phyloP scores from a whole-genome alignment of 2,329 filamentous ascomycete genomes.

The Davidsoniella eucalypti region DNA sequence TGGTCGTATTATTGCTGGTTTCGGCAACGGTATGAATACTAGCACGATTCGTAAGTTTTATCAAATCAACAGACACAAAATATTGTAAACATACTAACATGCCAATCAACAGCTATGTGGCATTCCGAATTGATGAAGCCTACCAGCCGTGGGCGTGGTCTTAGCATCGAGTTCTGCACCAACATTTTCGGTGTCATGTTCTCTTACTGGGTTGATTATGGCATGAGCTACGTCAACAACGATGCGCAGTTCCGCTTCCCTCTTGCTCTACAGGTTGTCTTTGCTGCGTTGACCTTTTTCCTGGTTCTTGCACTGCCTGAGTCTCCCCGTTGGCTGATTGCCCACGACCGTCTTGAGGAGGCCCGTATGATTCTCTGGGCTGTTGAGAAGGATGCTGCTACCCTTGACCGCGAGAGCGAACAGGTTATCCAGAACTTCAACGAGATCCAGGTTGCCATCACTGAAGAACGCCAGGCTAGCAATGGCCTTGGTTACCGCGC shows the following conservation, averaged over 20 bases:
- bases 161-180: constrained; percentile 35
- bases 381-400: constrained; percentile 35
- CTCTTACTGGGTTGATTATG: constrained; percentile 26
- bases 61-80: no score
- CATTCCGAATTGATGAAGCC: constrained; percentile 36
- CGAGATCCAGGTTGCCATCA: constrained; percentile 40
- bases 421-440: constrained; percentile 41
- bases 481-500: constrained; percentile 29
- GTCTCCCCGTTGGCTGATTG: constrained; percentile 32
- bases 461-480: constrained; percentile 35
- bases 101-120: constrained; percentile 43
- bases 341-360: constrained; percentile 30
- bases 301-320: constrained; percentile 36
- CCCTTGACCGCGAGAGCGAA: constrained; percentile 25
- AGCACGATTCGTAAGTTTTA: no score
- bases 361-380: constrained; percentile 31
- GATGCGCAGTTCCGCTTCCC: constrained; percentile 43
- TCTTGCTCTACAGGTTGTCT: constrained; percentile 35
- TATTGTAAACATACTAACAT: constrained; percentile 24
- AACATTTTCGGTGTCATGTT: constrained; percentile 35
- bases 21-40: no score
- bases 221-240: constrained; percentile 21
- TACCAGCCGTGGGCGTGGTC: constrained; percentile 31
- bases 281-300: constrained; percentile 41
- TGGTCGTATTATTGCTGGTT: no score